phyloP scores from a whole-genome alignment of 192 early-diverging fungal genomes.

The Backusella parvicylindrica region DNA sequence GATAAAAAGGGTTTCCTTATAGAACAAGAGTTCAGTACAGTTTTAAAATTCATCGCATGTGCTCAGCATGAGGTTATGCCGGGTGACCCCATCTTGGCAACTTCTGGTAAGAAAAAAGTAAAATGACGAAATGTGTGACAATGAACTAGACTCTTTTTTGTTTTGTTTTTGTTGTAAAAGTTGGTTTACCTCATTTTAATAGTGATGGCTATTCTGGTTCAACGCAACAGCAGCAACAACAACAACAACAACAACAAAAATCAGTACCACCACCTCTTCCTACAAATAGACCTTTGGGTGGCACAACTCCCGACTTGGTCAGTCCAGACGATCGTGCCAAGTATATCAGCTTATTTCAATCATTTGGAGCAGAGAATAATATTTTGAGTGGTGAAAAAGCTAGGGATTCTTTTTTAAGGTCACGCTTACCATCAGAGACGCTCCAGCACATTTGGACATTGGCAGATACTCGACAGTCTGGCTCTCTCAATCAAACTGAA shows the following conservation, averaged over 20 bases:
- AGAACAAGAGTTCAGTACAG: conserved; percentile 72
- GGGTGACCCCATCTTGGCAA: conserved; percentile 33
- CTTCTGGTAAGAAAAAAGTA: background rate
- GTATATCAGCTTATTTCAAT: conserved; percentile 28
- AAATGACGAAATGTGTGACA: background rate
- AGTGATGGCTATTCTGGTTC: background rate
- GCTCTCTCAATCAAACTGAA: conserved; percentile 74
- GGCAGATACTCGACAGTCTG: conserved; percentile 71
- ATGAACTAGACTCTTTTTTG: background rate
- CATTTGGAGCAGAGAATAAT: conserved; percentile 16
- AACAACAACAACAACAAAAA: background rate
- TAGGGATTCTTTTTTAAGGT: conserved; percentile 72
- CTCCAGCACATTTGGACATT: conserved; percentile 81
- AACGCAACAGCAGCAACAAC: background rate
- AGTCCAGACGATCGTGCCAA: conserved; percentile 27
- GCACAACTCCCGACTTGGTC: conserved; percentile 38
- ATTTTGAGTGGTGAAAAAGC: conserved; percentile 43
- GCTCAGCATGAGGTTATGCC: conserved; percentile 68
- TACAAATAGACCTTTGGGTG: background rate
- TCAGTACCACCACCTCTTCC: background rate
- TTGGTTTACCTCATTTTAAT: conserved; percentile 34
- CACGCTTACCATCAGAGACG: conserved; percentile 68
- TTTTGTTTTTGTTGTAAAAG: too few relatives aligned
- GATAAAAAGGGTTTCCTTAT: conserved; percentile 80
- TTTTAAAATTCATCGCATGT: conserved; percentile 86